Percentiles rank a stretch among this genome's conserved stretches.
These are phyloP conservation scores for Laburnicola sp. DNA, from an alignment of 2,329 filamentous ascomycete genomes.

Conservation along the genomic window DNA sequence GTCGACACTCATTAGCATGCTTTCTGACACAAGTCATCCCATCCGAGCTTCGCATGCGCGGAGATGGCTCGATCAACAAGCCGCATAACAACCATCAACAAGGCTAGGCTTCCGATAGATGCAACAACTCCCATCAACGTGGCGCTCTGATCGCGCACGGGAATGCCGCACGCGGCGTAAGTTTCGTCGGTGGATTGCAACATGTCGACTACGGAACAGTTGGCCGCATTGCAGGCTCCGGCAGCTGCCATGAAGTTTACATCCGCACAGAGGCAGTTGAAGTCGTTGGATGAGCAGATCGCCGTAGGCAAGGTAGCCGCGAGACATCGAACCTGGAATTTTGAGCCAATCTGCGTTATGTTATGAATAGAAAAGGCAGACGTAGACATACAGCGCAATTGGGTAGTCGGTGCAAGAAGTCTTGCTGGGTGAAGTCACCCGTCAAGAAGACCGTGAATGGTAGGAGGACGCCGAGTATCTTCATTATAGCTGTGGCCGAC, in stretches of 20 bases:
- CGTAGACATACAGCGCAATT: conserved; percentile 14
- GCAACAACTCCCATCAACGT: conserved; percentile 26
- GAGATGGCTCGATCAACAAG: conserved; percentile 30
- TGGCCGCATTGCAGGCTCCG: conserved; percentile 30
- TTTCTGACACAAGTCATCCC: conserved; percentile 27
- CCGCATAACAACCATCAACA: conserved; percentile 33
- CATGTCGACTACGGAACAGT: conserved; percentile 34
- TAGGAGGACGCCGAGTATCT: conserved; percentile 3
- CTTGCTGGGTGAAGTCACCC: conserved; percentile 20
- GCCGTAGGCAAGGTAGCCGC: conserved; percentile 18
- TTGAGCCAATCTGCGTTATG: background rate
- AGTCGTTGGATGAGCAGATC: conserved; percentile 26
- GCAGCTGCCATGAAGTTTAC: conserved; percentile 23
- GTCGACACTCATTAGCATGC: conserved; percentile 2
- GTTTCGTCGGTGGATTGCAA: conserved; percentile 30
- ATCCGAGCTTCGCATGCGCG: conserved; percentile 28
- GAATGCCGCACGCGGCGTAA: conserved; percentile 33
- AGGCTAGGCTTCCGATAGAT: conserved; percentile 27
- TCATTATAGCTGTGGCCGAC: conserved; percentile 15
- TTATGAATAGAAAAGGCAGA: background rate
- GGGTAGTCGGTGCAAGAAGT: conserved; percentile 17
- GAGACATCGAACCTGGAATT: conserved; percentile 22
- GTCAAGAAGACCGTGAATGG: conserved; percentile 1
- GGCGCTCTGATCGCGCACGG: conserved; percentile 21
- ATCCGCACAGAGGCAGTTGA: conserved; percentile 35